phyloP scores from a whole-genome alignment of 108 stramenopile genomes.

The Cyclotella kingstonii region DNA sequence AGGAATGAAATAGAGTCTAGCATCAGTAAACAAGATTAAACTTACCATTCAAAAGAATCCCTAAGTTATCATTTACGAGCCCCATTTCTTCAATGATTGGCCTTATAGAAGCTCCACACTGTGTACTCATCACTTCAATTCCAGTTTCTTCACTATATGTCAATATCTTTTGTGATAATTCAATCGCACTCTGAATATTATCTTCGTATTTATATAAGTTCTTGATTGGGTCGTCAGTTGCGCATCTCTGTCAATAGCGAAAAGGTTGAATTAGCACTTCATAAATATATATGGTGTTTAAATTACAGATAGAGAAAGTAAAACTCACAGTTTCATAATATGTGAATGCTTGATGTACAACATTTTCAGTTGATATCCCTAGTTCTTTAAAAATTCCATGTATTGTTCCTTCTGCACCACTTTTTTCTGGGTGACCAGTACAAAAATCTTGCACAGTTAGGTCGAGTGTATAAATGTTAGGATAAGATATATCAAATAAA shows the following conservation, averaged over 20 bases:
- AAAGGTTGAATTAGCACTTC: background rate
- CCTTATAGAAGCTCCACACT: conserved; percentile 24
- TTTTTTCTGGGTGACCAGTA: conserved; percentile 8
- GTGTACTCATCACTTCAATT: conserved; percentile 13
- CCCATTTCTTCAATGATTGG: conserved; percentile 33
- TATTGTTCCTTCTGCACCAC: conserved; percentile 32
- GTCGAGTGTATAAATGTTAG: background rate
- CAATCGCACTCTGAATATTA: conserved; percentile 27
- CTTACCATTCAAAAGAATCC: conserved; percentile 28
- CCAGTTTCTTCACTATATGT: conserved; percentile 24
- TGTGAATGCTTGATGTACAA: conserved; percentile 29
- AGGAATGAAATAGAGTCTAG: too few species aligned
- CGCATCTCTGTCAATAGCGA: conserved; percentile 16
- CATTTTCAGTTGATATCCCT: conserved; percentile 10
- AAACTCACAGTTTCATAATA: conserved; percentile 36
- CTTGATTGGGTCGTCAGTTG: conserved; percentile 26
- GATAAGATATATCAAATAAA: background rate
- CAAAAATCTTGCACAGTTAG: conserved; percentile 45
- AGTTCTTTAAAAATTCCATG: conserved; percentile 12
- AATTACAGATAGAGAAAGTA: background rate
- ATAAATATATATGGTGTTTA: background rate
- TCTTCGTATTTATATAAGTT: conserved; percentile 39
- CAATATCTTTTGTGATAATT: conserved; percentile 17
- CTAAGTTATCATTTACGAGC: conserved; percentile 35
- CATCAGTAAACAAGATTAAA: too few species aligned